phyloP scores from a whole-genome alignment of 257 asterid species.

The Eustoma russellianum region DNA sequence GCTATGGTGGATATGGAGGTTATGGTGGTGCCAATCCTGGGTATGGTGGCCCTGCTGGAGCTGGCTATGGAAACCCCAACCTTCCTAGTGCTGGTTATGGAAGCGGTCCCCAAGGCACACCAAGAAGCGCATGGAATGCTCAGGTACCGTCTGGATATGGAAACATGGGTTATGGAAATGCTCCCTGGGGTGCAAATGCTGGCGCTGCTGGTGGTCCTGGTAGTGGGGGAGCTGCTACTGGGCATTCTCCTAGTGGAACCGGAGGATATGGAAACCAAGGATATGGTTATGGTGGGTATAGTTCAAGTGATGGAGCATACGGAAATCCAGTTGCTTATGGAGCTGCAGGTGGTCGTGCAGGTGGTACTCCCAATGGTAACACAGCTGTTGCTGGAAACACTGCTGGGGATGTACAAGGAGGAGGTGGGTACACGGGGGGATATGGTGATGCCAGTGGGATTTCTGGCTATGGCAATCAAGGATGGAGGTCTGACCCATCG shows the following conservation, averaged over 20 bases:
- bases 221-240: neutral
- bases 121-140: slow-evolving; percentile 6
- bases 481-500: slow-evolving; percentile 64
- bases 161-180: slow-evolving; percentile 5
- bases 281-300: neutral
- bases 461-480: slow-evolving; percentile 43
- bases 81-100: slow-evolving; percentile 1
- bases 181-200: slow-evolving; percentile 5
- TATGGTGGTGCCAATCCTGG: neutral
- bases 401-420: slow-evolving; percentile 39
- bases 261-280: slow-evolving; percentile 2
- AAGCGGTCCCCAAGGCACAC: neutral
- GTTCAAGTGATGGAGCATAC: slow-evolving; percentile 24
- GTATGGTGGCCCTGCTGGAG: neutral
- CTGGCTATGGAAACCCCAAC: slow-evolving; percentile 5
- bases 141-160: neutral
- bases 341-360: slow-evolving; percentile 62
- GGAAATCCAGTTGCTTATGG: slow-evolving; percentile 60
- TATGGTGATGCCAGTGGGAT: slow-evolving; percentile 65
- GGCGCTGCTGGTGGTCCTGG: slow-evolving; percentile 2
- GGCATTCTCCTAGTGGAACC: slow-evolving; percentile 4
- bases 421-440: slow-evolving; percentile 41
- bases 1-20: slow-evolving; percentile 59
- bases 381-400: slow-evolving; percentile 22
- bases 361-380: slow-evolving; percentile 44